Evolutionary conservation across 2,329 filamentous ascomycete genomes (phyloP), one percentile per base, ranked within the genome.

Genomic region (Mollisia scopiformis): DNA sequence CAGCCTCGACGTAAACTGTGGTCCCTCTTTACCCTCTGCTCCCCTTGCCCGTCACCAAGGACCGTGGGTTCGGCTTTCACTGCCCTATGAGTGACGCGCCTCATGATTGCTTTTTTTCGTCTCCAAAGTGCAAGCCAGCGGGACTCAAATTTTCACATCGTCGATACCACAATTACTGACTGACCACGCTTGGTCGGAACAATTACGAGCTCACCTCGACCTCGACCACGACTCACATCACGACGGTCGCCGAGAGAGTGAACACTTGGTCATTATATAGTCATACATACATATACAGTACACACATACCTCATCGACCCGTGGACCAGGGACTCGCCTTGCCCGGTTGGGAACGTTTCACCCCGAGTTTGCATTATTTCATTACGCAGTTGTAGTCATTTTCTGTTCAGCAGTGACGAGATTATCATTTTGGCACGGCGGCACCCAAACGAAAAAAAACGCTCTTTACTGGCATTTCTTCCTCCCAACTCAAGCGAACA

Each of bases 61-160:
- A 37, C 53, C 47, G 52, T 52, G 52, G 23, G 31, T 39, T 43
- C 30, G 37, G 46, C 57, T 37, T 53, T 23, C 57, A 50, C 55
- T 64, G 59, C 54, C 59, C 59, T 58, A 64, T 60, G 62, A 62
- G 51, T 55, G 51, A 50, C 54, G 54, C 54, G 52, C 62, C 62
- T 55, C 54, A 60, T 58, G 37, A 47, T 58, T 62, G 50, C 59
- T 64, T 64, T 64, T 64, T 55, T 56, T 33, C 35, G 21, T 27
- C 37, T 35, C 37, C 56, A 23, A 23, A 13, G 30, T n/a, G 14
- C 35, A 16, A 21, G 25, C 35, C 23, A 25, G 16, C 35, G 23
- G 35, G 21, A 55, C 30, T 55, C 57, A 54, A 21, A 59, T 16
- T 55, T 59, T 59, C 46, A 51, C 51, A 25, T 28, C n/a, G n/a